These are phyloP conservation scores for Populus hybrid DNA, from an alignment of 441 rosid species.

Conservation along the genomic window DNA sequence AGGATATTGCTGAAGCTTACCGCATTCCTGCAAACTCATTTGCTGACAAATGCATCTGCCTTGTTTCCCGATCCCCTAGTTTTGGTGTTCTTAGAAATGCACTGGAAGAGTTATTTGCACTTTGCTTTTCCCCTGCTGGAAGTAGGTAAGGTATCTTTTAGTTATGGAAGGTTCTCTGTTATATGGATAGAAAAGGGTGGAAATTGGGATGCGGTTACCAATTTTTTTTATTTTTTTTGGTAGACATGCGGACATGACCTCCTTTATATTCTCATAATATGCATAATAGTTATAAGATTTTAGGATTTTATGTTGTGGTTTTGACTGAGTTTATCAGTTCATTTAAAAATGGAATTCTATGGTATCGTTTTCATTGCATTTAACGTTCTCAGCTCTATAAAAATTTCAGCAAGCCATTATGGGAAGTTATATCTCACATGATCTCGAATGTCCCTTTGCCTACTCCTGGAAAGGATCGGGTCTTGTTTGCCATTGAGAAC, in stretches of 20 bases:
- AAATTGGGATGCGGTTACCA: background rate
- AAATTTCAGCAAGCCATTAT: conserved; percentile 88
- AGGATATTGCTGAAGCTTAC: too few relatives aligned
- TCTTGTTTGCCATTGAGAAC: too few relatives aligned
- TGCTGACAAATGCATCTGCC: conserved; percentile 48
- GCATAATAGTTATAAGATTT: background rate
- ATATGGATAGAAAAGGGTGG: too few relatives aligned
- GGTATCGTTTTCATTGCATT: conserved; percentile 21
- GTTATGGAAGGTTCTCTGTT: conserved; percentile 9
- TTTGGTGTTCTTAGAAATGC: conserved; percentile 71
- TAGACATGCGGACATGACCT: background rate
- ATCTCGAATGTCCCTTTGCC: conserved; percentile 91
- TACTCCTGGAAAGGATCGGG: conserved; percentile 92
- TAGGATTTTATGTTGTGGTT: background rate
- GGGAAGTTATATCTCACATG: conserved; percentile 78
- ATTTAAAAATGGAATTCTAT: conserved; percentile 10
- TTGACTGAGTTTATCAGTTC: conserved; percentile 13
- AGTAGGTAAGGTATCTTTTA: conserved; percentile 56
- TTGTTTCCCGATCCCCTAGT: conserved; percentile 90
- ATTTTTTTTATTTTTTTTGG: conserved; percentile 1
- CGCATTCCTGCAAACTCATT: too few relatives aligned
- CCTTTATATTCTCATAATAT: background rate
- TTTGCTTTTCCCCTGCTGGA: conserved; percentile 84
- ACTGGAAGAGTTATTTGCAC: conserved; percentile 81
- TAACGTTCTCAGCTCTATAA: conserved; percentile 38